Evolutionary conservation across 345 rosid genomes (phyloP), one percentile per base, ranked within the genome.

Genomic region (Moringa oleifera): DNA sequence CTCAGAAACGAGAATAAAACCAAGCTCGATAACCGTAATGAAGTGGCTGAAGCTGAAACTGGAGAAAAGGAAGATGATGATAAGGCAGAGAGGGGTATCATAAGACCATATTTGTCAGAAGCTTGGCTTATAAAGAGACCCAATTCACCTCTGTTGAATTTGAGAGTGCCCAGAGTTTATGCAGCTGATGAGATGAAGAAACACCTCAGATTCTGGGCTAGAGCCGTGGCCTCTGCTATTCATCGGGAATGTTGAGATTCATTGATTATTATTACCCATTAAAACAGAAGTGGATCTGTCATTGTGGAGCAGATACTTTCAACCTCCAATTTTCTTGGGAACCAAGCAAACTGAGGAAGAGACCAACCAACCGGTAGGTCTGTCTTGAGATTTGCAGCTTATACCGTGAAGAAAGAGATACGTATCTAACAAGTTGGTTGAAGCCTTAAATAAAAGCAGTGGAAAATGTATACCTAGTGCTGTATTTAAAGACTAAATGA

Each of bases 61-160:
- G 2, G 33, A 51, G 18, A 62, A 59, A 4, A 59, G 62, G 21
- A 72, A 22, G 77, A 55, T 51, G 65, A 77, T 7, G 47, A 41
- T 7, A 16, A 41, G 47, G 12, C 13, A 20, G 54, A 41, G 31
- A 68, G 19, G 20, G 55, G 55, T 4, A 23, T 66, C 10, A 68
- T 53, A 23, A 78, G 89, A 59, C 89, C 92, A 4, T 81, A 86
- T 41, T 65, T 86, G 19, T 86, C 92, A n/a, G 92, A 86, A 25
- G 82, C 87, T 10, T 86, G 92, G 92, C 59, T 81, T 47, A 79
- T 86, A 47, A 78, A 50, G 69, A 79, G 81, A 69, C 80, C 89
- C 0, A 70, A 78, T 59, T 86, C 85, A 12, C 83, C 89, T 2
- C 65, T 83, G 37, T 36, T 81, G 56, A 81, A 78, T 53, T 25